Percentiles rank a stretch among this genome's conserved stretches.
Conservation (phyloP, 768 basidiomycete species). For the Tricholomella constricta region DNA sequence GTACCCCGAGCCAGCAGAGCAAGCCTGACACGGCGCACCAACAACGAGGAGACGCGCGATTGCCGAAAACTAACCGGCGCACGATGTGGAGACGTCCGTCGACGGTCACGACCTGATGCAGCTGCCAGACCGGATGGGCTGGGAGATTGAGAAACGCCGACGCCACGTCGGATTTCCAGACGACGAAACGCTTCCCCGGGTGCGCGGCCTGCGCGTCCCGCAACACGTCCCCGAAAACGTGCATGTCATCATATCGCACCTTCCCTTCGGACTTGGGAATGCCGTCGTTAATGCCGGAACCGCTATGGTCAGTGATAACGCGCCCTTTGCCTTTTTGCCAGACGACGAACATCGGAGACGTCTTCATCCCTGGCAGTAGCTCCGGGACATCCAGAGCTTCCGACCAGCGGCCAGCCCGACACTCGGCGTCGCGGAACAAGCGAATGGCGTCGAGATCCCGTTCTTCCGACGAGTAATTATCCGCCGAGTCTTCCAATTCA, state of each 20-base stretch:
- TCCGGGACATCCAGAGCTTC: not conserved
- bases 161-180: no score
- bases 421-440: conserved; percentile 9
- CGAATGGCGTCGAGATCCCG: conserved; percentile 1
- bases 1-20: not conserved
- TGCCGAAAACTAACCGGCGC: conserved; percentile 30
- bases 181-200: conserved; percentile 9
- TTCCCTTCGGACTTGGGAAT: conserved; percentile 21
- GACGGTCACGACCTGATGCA: conserved; percentile 30
- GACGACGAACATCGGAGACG: conserved; percentile 20
- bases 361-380: conserved; percentile 15
- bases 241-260: conserved; percentile 26
- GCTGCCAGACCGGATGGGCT: conserved; percentile 34
- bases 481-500: not conserved
- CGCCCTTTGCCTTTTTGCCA: conserved; percentile 22
- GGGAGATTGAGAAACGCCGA: conserved; percentile 34
- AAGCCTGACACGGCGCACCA: conserved; percentile 19
- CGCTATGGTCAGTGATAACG: conserved; percentile 24
- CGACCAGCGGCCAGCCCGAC: conserved; percentile 3
- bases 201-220: conserved; percentile 9
- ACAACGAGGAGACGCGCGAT: conserved; percentile 21
- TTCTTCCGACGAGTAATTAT: conserved; percentile 2
- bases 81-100: conserved; percentile 26
- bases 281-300: conserved; percentile 20
- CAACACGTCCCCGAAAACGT: conserved; percentile 18